Evolutionary conservation across 1,284 basidiomycete genomes (phyloP).

Genomic region (Apiotrichum gracile): DNA sequence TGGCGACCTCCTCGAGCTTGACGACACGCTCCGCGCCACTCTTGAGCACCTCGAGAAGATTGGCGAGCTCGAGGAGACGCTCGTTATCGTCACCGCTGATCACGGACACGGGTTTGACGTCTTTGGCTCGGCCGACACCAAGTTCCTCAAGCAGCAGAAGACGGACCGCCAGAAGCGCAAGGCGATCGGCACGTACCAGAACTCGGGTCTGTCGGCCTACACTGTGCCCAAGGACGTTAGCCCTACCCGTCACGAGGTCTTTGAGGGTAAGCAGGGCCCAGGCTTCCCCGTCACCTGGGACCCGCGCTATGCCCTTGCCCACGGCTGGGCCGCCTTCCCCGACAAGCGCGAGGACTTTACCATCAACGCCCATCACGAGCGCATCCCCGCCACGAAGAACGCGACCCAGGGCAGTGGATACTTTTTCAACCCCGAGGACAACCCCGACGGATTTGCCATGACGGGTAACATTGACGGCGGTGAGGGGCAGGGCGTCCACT

Average conservation of each 20-base stretch:
- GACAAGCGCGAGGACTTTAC: slow-evolving; percentile 42
- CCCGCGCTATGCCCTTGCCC: slow-evolving; percentile 46
- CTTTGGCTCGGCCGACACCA: slow-evolving; percentile 44
- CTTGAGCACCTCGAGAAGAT: slow-evolving; percentile 46
- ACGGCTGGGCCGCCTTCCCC: slow-evolving; percentile 43
- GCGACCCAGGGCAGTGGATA: slow-evolving; percentile 21
- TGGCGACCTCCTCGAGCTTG: slow-evolving; percentile 49
- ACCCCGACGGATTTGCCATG: slow-evolving; percentile 40
- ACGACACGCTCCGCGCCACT: slow-evolving; percentile 46
- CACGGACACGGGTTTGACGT: slow-evolving; percentile 47
- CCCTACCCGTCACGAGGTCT: slow-evolving; percentile 36
- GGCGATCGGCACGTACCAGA: slow-evolving; percentile 44
- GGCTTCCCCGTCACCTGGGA: slow-evolving; percentile 48
- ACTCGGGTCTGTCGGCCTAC: slow-evolving; percentile 44
- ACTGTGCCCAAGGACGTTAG: slow-evolving; percentile 27
- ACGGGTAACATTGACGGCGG: slow-evolving; percentile 42
- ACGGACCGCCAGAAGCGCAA: slow-evolving; percentile 43
- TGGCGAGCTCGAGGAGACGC: slow-evolving; percentile 47
- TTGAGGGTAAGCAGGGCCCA: slow-evolving; percentile 33
- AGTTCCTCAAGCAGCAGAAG: slow-evolving; percentile 39
- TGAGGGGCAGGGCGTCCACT: slow-evolving; percentile 45
- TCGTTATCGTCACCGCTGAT: slow-evolving; percentile 48
- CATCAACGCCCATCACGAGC: slow-evolving; percentile 34
- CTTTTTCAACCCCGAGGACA: slow-evolving; percentile 45
- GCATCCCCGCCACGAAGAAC: slow-evolving; percentile 36